Conservation (phyloP, 345 rosid species). For the Litchi chinensis region DNA sequence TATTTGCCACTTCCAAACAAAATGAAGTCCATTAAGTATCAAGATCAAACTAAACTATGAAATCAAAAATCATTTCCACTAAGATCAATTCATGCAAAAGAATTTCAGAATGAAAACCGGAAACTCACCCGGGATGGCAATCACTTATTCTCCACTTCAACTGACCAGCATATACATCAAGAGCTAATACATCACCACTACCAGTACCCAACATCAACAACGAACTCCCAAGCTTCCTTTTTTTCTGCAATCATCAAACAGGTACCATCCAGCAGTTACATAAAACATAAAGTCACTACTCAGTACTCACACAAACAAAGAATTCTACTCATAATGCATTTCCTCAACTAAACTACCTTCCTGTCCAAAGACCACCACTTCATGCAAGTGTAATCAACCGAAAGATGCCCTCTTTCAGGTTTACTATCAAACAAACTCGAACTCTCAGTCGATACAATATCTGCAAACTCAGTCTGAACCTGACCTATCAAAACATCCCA, state of each 20-base stretch:
- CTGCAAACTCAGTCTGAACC: conserved; percentile 78
- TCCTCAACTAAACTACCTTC: conserved; percentile 42
- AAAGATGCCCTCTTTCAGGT: conserved; percentile 64
- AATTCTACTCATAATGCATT: background rate
- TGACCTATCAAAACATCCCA: conserved; percentile 81
- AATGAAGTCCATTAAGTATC: background rate
- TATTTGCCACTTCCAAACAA: background rate
- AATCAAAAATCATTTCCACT: background rate
- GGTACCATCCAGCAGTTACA: conserved; percentile 3
- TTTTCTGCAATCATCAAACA: conserved; percentile 51
- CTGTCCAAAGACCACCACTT: conserved; percentile 68
- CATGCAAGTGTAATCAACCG: conserved; percentile 80
- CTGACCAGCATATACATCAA: conserved; percentile 90
- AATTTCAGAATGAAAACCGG: background rate
- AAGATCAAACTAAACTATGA: background rate
- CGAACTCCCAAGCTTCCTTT: conserved; percentile 72
- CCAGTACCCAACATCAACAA: conserved; percentile 80
- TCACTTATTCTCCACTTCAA: conserved; percentile 82
- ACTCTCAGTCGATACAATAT: conserved; percentile 52
- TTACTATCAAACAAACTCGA: conserved; percentile 34
- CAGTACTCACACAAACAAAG: background rate
- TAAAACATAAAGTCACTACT: conserved; percentile 5
- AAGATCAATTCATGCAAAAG: background rate
- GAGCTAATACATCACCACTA: conserved; percentile 91
- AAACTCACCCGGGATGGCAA: conserved; percentile 92